Base-by-base conservation (phyloP, 371 early-diverging fungal genomes). In the Haplosporangium sp. region DNA sequence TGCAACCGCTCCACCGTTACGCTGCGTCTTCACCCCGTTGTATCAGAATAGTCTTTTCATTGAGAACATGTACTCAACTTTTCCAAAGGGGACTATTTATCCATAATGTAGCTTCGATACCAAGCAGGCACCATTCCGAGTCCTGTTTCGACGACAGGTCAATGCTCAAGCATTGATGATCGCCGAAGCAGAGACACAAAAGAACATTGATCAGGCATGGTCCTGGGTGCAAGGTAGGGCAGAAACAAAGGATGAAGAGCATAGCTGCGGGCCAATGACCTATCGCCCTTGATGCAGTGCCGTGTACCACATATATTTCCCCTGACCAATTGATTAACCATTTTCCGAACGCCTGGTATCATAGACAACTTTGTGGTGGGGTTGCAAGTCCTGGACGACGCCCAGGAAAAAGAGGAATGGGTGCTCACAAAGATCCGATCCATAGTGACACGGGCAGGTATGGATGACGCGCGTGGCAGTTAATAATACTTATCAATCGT, bases 71-170 rank as follows among this genome's bases (percentile, higher is more conserved):
- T 29, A 29, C 29, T 29, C 29, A 29, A 4, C 29, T 2, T 29
- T 29, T 29, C 29, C 29, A 29, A 21, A 50, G 29, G 18, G 42
- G 56, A 50, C 50, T 29, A 23, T 16, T n/a, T 37, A 29, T 29
- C 29, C 2, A 29, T 4, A 29, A 29, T 29, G 47, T 60, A 90
- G 91, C 1, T 88, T 98, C 51, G 98, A 97, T 80, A 95, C 96
- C 21, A 95, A 95, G 83, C 98, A 97, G 81, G 90, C 96, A 12
- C 93, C 96, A 20, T 98, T 91, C 82, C 92, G 98, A 58, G 91
- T 98, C 37, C 77, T 97, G 2, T 91, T 94, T 79, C 88, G 90
- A 68, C 81, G 90, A 47, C 89, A 91, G n/a, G 68, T 82, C 3
- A 66, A 81, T n/a, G 84, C 84, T 16, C 83, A 86, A 54, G 83